Evolutionary conservation across 371 early-diverging fungal species (phyloP).

Genomic region (Cokeromyces recurvatus): DNA sequence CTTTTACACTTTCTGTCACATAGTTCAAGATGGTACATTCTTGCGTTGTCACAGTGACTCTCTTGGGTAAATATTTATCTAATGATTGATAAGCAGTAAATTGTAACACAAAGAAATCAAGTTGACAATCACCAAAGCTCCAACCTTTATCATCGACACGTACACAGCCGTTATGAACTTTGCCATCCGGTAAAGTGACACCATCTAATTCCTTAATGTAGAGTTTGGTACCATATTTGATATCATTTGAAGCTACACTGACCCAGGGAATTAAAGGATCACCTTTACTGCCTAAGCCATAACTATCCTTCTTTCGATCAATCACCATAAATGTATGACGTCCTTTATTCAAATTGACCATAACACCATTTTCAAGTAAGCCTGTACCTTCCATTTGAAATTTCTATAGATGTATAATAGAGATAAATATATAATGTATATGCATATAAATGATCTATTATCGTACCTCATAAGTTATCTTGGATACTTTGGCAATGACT

Average conservation of each 20-base stretch:
- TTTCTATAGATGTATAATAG: conserved; percentile 20
- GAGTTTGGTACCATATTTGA: conserved; percentile 43
- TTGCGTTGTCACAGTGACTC: conserved; percentile 12
- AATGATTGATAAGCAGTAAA: conserved; percentile 13
- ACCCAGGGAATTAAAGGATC: conserved; percentile 36
- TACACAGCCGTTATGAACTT: conserved; percentile 48
- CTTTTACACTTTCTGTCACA: conserved; percentile 15
- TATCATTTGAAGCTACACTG: conserved; percentile 40
- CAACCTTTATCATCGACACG: conserved; percentile 50
- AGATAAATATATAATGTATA: no score
- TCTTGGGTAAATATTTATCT: conserved; percentile 9
- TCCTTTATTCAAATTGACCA: conserved; percentile 22
- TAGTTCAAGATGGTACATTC: conserved; percentile 16
- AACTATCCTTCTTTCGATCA: conserved; percentile 9
- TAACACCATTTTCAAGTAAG: conserved; percentile 19
- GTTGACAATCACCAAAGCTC: conserved; percentile 44
- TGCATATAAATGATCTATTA: no score
- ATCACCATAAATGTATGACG: conserved; percentile 13
- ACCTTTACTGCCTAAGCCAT: conserved; percentile 15
- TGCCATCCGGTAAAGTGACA: conserved; percentile 38
- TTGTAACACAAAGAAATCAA: conserved; percentile 40
- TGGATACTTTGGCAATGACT: conserved; percentile 22
- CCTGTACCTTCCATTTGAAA: conserved; percentile 40
- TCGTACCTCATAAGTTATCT: conserved; percentile 20
- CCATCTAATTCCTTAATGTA: conserved; percentile 38